phyloP scores from a whole-genome alignment of 805 yeast species.

The Ogataea siamensis region DNA sequence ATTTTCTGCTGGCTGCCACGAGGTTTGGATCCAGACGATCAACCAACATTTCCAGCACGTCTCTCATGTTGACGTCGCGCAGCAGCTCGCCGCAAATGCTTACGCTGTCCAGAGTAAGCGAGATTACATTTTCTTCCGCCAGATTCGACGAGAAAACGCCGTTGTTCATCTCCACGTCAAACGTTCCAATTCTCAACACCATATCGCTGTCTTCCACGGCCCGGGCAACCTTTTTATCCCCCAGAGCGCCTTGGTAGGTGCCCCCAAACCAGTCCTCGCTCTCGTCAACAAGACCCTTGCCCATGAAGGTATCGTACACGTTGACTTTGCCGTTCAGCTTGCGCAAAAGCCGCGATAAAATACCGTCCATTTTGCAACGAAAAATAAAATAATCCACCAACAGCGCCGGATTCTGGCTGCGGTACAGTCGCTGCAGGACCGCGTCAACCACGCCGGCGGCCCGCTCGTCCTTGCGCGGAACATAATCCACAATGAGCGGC shows the following conservation, averaged over 20 bases:
- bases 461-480: constrained; percentile 19
- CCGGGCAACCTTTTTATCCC: constrained; percentile 33
- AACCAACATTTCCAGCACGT: constrained; percentile 36
- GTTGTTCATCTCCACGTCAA: constrained; percentile 60
- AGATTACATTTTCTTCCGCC: constrained; percentile 28
- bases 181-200: constrained; percentile 68
- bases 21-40: constrained; percentile 34
- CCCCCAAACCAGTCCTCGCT: constrained; percentile 42
- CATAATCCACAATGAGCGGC: constrained; percentile 27
- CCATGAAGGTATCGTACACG: constrained; percentile 40
- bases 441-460: constrained; percentile 24
- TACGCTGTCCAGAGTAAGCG: constrained; percentile 43
- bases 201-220: constrained; percentile 57
- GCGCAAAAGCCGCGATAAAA: constrained; percentile 32
- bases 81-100: constrained; percentile 34
- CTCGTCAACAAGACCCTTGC: constrained; percentile 42
- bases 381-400: constrained; percentile 42
- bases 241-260: constrained; percentile 39
- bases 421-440: constrained; percentile 39
- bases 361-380: constrained; percentile 36
- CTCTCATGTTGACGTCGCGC: constrained; percentile 35
- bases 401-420: constrained; percentile 37
- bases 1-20: constrained; percentile 12
- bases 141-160: constrained; percentile 53
- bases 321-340: constrained; percentile 37